Base-by-base conservation (phyloP, 371 early-diverging fungal species). In the Smittium culicis region DNA sequence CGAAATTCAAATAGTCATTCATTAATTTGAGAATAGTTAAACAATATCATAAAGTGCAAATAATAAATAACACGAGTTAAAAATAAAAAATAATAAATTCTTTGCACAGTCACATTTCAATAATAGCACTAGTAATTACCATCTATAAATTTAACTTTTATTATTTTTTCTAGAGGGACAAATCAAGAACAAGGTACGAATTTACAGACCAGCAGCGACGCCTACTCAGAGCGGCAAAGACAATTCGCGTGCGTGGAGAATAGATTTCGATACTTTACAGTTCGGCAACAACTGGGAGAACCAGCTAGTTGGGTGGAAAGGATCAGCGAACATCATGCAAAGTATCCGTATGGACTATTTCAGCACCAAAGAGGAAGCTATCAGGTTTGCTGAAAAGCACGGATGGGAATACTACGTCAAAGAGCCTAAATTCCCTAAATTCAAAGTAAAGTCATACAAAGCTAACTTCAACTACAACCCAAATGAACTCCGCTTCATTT, bases 301-400 rank as follows among this genome's bases (percentile, higher is more conserved):
- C 77, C 88, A 87, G 65, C 72, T 94, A 65, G 94, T 95, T 82
- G 96, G 94, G 34, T 96, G 95, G 97, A 83, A 90, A 61, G 86
- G 87, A 69, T 91, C 90, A 68, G 82, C 87, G 34, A 95, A 97
- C 78, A 80, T 86, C 60, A 82, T 91, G 76, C 89, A 94, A 76
- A 88, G 88, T 11, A 76, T 94, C 66, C 73, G 79, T n/a, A 77
- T 94, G 79, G 89, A 90, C 77, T 11, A 45, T 20, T 97, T 97
- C 79, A 54, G 69, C 27, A 75, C 84, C 55, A 91, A 90, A 78
- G 92, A 95, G 71, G 90, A 88, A 45, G 98, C 98, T 25, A 85
- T 95, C 67, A 74, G 76, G 35, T 97, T 95, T 78, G 94, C 94
- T 29, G 92, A 93, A 74, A 89, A 88, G 72, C 93, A 96, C 79